Base-by-base conservation (phyloP, 2,329 filamentous ascomycete genomes). In the Fulvia fulva region DNA sequence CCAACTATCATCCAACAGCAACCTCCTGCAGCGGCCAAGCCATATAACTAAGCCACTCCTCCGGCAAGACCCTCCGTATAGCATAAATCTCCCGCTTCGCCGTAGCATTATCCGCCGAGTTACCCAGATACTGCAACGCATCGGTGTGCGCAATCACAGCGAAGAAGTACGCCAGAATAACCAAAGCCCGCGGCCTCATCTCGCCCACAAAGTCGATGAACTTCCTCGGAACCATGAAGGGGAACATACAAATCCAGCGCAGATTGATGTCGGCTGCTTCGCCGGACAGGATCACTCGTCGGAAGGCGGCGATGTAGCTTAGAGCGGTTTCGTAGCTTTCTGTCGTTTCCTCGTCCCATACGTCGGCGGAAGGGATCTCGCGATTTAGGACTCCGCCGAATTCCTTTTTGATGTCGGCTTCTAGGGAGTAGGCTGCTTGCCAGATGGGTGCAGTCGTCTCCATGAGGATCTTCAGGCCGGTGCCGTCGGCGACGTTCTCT, bases 131-230 rank as follows among this genome's bases (percentile, higher is more conserved):
- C 60, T 69, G 68, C 22, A 68, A 58, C 25, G 62, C 64, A 25
- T 67, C 63, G 5, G 68, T 65, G 5, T 64, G 64, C n/a, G 62
- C 67, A 22, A 69, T 60, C 11, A 72, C 63, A 3, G 68, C 69
- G 53, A 74, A 74, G 57, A 70, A 68, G 56, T 73, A 69, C 5
- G 70, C 71, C 44, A 74, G 53, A 1, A 70, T 70, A 2, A 72
- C 67, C n/a, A 74, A 58, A 9, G 72, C 71, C 19, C 71, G 67
- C 14, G 71, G 72, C 28, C 67, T 59, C 22, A 61, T 59, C 46
- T 73, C 68, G n/a, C 61, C 56, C 28, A 73, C 60, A 23, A 73
- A 64, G n/a, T 68, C 65, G 21, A 69, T 63, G 21, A 72, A 73
- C 23, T 60, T 55, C n/a, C 63, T 52, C 9, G 69, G 68, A 12